Evolutionary conservation across 1,284 basidiomycete species (phyloP), one percentile per base, ranked within the genome.

Genomic region (Agaricales sp.): DNA sequence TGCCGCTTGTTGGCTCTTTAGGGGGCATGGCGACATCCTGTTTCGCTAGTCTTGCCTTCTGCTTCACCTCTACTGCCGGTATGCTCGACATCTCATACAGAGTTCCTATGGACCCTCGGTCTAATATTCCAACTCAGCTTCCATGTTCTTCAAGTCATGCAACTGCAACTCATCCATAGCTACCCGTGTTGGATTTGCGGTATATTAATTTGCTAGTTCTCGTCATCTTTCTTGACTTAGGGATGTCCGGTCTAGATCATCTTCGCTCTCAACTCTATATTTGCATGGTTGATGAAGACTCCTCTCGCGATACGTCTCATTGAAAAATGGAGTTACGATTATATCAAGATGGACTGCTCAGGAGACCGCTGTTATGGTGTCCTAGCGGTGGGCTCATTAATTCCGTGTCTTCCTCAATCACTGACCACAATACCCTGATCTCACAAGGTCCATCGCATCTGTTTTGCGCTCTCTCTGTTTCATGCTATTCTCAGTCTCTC

Each of bases 91-190:
- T n/a, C n/a, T 8, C n/a, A 22, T 51, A 49, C 49, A 39, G 22
- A 30, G 14, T 43, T 47, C 30, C n/a, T 22, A 38, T 37, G 30
- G 18, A 41, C 51, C 23, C 19, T 18, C 24, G 48, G 38, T 50
- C 18, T 48, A 20, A 49, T 50, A 24, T 50, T 44, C 48, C 49
- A 35, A 50, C 51, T 62, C 69, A 80, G 93, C 94, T 8, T 93
- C 92, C 30, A 95, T 97, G 72, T 91, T 99, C 69, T 96, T 86
- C 79, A 96, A 96, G 74, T 94, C 92, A 50, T 99, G 95, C 69
- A 98, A 98, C 66, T 99, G 95, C 71, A 97, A 98, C 63, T 96
- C 92, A 8, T 96, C 92, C 1, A 98, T 99, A 57, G 95, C 95
- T 0, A 99, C 95, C 30, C 86, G 95, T 60, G 87, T 99, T 52